These are phyloP conservation scores for Alternaria solani DNA, from an alignment of 2,329 filamentous ascomycete genomes.

Conservation along the genomic window DNA sequence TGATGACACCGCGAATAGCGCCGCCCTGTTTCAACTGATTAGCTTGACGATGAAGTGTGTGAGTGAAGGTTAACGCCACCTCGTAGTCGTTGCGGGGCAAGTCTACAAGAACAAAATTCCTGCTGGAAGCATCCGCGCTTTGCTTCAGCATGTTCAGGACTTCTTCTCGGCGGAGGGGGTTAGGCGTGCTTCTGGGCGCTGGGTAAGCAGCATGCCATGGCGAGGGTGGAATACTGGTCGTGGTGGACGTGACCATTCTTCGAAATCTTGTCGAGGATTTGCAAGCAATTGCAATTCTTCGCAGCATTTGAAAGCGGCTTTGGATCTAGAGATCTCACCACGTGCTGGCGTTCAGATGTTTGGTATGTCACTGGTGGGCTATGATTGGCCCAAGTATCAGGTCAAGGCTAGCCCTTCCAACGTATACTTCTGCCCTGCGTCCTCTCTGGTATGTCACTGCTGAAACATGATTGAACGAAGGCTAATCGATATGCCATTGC, in stretches of 20 bases:
- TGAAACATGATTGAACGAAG: background rate
- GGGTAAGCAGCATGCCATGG: slow-evolving; percentile 28
- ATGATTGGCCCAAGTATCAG: background rate
- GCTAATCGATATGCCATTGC: background rate
- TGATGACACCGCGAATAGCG: slow-evolving; percentile 66
- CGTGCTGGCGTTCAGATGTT: background rate
- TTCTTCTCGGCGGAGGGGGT: slow-evolving; percentile 14
- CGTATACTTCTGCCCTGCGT: background rate
- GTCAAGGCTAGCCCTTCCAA: too few species aligned
- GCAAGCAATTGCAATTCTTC: background rate
- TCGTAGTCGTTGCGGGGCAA: slow-evolving; percentile 63
- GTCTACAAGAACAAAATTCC: slow-evolving; percentile 52
- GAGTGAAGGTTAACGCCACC: slow-evolving; percentile 33
- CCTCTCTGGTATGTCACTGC: background rate
- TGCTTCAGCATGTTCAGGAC: slow-evolving; percentile 18
- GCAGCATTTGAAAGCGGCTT: background rate
- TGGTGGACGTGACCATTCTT: background rate
- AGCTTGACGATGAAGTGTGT: background rate
- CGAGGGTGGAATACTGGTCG: background rate
- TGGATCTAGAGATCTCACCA: background rate
- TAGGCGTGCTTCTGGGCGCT: slow-evolving; percentile 12
- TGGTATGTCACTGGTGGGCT: background rate
- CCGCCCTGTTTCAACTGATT: slow-evolving; percentile 61
- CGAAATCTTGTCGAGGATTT: background rate
- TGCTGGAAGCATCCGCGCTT: background rate